Percentiles rank a stretch among this genome's conserved stretches.
These are phyloP conservation scores for Colletotrichum sp. DNA, from an alignment of 2,329 filamentous ascomycete species.

Conservation along the genomic window DNA sequence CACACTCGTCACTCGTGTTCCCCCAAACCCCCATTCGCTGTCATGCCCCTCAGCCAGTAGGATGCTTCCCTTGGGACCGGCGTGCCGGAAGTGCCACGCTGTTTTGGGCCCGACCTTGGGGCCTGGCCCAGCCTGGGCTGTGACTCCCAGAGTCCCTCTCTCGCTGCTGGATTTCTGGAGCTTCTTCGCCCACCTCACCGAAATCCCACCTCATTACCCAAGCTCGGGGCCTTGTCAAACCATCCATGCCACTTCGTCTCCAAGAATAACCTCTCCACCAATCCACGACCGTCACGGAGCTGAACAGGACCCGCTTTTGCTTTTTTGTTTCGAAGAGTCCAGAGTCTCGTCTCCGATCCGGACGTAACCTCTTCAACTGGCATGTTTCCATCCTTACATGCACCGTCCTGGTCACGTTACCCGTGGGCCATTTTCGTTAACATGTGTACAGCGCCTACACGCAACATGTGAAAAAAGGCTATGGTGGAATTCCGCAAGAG, in stretches of 20 bases:
- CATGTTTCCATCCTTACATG: not conserved
- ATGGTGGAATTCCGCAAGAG: not conserved
- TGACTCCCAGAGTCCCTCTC: not conserved
- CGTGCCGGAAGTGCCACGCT: conserved; percentile 9
- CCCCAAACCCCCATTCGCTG: not conserved
- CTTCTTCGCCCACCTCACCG: not conserved
- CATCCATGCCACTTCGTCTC: not conserved
- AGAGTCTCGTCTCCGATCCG: not conserved
- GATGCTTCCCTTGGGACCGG: not conserved
- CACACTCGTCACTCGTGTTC: conserved; percentile 1
- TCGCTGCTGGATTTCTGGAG: not conserved
- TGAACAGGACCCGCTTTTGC: not conserved
- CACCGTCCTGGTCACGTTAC: not conserved
- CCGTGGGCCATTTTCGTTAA: not conserved
- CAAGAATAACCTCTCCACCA: conserved; percentile 7
- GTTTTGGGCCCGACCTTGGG: not conserved
- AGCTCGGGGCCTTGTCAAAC: not conserved
- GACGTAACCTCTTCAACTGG: not conserved
- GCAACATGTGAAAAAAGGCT: not conserved
- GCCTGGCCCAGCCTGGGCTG: not conserved
- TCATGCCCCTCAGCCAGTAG: conserved; percentile 9
- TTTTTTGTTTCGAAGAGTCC: not conserved
- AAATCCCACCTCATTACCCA: not conserved
- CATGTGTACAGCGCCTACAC: not conserved
- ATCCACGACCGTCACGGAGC: not conserved